phyloP scores from a whole-genome alignment of 106 monocot species.

The Apostasia shenzhenica region DNA sequence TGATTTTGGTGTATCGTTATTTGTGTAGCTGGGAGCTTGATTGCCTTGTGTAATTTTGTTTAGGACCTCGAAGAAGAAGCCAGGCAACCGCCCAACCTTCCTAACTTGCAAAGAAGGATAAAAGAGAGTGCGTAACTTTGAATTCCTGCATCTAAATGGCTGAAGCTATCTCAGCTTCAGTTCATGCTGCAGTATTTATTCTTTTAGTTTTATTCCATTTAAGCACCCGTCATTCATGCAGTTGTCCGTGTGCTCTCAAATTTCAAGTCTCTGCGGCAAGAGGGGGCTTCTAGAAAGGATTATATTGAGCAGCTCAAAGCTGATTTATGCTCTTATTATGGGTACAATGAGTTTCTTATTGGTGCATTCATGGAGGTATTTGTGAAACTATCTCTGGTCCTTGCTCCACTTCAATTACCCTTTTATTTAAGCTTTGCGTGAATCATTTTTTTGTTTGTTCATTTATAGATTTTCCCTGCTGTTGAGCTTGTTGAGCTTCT shows the following conservation, averaged over 20 bases:
- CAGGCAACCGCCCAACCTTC: slow-evolving; percentile 56
- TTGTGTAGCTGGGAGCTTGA: neutral
- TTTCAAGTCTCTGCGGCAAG: slow-evolving; percentile 66
- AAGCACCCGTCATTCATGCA: slow-evolving; percentile 6
- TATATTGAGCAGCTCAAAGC: slow-evolving; percentile 71
- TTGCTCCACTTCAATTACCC: slow-evolving; percentile 1
- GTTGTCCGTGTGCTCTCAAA: slow-evolving; percentile 79
- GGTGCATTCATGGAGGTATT: slow-evolving; percentile 66
- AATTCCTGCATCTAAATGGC: too few species aligned
- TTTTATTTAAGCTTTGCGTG: neutral
- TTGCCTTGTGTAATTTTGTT: neutral
- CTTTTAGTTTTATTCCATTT: neutral
- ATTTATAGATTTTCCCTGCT: slow-evolving; percentile 67
- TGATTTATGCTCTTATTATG: slow-evolving; percentile 77
- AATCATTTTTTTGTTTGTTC: neutral
- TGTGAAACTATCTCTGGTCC: neutral
- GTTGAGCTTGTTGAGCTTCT: slow-evolving; percentile 80
- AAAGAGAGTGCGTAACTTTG: slow-evolving; percentile 55
- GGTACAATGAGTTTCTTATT: slow-evolving; percentile 91
- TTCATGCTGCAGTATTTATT: neutral
- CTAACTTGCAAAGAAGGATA: slow-evolving; percentile 59
- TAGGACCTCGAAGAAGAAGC: slow-evolving; percentile 88
- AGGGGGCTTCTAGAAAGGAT: slow-evolving; percentile 61
- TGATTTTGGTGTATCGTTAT: neutral
- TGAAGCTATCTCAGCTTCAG: too few species aligned